Percentiles rank a stretch among this genome's conserved stretches.
Conservation (phyloP, 371 early-diverging fungal genomes). For the Rhizomucor miehei region DNA sequence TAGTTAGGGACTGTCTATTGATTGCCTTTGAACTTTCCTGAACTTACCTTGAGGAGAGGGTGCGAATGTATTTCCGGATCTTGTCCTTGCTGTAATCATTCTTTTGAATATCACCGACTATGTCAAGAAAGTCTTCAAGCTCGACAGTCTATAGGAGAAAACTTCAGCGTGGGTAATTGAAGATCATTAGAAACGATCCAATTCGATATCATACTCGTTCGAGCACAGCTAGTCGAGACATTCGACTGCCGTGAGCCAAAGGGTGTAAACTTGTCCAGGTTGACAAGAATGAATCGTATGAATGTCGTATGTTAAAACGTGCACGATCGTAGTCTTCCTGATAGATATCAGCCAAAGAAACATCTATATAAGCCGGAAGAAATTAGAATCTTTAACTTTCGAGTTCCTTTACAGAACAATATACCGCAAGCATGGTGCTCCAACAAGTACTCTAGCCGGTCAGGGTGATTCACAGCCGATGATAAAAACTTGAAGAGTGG, state of each 20-base stretch:
- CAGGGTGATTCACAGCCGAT: constrained; percentile 39
- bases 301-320: constrained; percentile 43
- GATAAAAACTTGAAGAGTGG: constrained; percentile 52
- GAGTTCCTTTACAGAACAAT: background rate
- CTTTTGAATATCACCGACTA: constrained; percentile 35
- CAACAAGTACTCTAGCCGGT: constrained; percentile 30
- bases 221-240: constrained; percentile 40
- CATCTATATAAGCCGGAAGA: constrained; percentile 31
- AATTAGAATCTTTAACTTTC: background rate
- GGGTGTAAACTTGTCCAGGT: constrained; percentile 56
- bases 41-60: constrained; percentile 15
- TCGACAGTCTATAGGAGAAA: constrained; percentile 49
- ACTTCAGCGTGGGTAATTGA: background rate
- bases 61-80: constrained; percentile 13
- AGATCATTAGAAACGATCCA: background rate
- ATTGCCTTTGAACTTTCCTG: background rate
- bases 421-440: constrained; percentile 53
- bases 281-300: constrained; percentile 51
- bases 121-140: constrained; percentile 54
- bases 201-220: constrained; percentile 40
- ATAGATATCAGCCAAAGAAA: constrained; percentile 43
- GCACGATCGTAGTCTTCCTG: constrained; percentile 50
- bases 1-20: background rate
- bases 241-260: constrained; percentile 46
- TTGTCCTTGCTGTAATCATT: background rate